Evolutionary conservation across 2,329 filamentous ascomycete species (phyloP).

Genomic region (Domatiomyces catenatus): DNA sequence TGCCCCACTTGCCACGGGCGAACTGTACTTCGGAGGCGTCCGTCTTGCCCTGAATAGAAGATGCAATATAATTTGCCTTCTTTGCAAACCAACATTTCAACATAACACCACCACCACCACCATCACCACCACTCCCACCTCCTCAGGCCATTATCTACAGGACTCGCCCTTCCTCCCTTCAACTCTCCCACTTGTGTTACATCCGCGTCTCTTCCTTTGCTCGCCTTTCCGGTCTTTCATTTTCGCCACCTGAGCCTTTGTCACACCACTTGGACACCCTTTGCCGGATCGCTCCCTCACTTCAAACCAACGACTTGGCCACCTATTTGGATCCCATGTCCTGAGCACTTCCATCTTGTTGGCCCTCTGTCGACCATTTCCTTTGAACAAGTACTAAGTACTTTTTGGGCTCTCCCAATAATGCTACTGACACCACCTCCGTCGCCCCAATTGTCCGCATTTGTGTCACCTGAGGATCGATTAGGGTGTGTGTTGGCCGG

Average conservation of each 20-base stretch:
- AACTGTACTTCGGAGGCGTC: conserved; percentile 4
- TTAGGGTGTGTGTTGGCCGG: conserved; percentile 71
- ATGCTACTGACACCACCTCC: conserved; percentile 33
- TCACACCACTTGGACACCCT: not conserved
- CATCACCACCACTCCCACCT: conserved; percentile 5
- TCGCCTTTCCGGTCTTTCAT: conserved; percentile 8
- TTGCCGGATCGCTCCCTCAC: conserved; percentile 3
- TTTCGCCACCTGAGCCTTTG: not conserved
- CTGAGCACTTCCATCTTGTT: conserved; percentile 14
- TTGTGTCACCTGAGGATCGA: conserved; percentile 62
- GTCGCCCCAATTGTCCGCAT: conserved; percentile 31
- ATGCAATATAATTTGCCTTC: conserved; percentile 12
- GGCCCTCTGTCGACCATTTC: conserved; percentile 14
- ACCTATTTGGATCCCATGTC: conserved; percentile 17
- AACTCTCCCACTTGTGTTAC: conserved; percentile 5
- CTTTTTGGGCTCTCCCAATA: conserved; percentile 28
- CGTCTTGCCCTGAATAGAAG: conserved; percentile 9
- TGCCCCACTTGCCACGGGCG: conserved; percentile 14
- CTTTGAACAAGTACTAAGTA: conserved; percentile 16
- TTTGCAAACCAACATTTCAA: conserved; percentile 11
- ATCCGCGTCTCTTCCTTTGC: conserved; percentile 2
- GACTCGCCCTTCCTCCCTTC: conserved; percentile 2
- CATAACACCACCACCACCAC: conserved; percentile 1
- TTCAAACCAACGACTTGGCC: not conserved
- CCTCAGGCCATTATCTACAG: conserved; percentile 1